These are phyloP conservation scores for Pichia phayaonensis DNA, from an alignment of 805 yeast species.

Conservation along the genomic window DNA sequence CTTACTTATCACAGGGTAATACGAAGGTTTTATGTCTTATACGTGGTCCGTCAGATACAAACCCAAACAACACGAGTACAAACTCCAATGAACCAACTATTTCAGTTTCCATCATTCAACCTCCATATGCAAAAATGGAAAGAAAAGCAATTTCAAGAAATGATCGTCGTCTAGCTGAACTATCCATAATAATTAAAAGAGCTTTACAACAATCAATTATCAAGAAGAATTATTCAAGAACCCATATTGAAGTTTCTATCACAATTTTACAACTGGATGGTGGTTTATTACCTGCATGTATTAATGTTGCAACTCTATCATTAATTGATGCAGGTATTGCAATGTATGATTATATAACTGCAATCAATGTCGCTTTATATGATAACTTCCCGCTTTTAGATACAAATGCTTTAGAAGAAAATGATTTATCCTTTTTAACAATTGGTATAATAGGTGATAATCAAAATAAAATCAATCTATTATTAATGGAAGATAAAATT, in stretches of 20 bases:
- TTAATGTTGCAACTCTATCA: slow-evolving; percentile 84
- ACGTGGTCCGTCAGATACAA: slow-evolving; percentile 85
- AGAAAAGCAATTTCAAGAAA: slow-evolving; percentile 59
- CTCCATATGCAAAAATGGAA: slow-evolving; percentile 75
- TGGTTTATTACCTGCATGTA: slow-evolving; percentile 68
- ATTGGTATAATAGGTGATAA: slow-evolving; percentile 79
- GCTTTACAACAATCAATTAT: slow-evolving; percentile 71
- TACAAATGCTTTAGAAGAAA: slow-evolving; percentile 74
- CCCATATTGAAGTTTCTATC: slow-evolving; percentile 65
- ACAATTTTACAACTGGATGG: slow-evolving; percentile 89
- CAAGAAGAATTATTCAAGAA: slow-evolving; percentile 70
- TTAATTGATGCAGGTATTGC: slow-evolving; percentile 93
- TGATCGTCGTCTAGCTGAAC: slow-evolving; percentile 65
- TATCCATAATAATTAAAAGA: slow-evolving; percentile 56
- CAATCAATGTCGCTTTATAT: slow-evolving; percentile 71
- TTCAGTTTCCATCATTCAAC: slow-evolving; percentile 57
- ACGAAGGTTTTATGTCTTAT: slow-evolving; percentile 81
- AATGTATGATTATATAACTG: slow-evolving; percentile 82
- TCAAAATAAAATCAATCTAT: slow-evolving; percentile 60
- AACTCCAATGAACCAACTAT: slow-evolving; percentile 51
- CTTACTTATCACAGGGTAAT: slow-evolving; percentile 87
- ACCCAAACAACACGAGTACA: slow-evolving; percentile 35
- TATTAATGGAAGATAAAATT: slow-evolving; percentile 75
- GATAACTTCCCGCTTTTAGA: slow-evolving; percentile 76
- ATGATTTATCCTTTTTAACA: slow-evolving; percentile 73